Percentiles rank a stretch among this genome's conserved stretches.
These are phyloP conservation scores for Rhexocercosporidium sp. DNA, from an alignment of 2,329 filamentous ascomycete species.

Conservation along the genomic window DNA sequence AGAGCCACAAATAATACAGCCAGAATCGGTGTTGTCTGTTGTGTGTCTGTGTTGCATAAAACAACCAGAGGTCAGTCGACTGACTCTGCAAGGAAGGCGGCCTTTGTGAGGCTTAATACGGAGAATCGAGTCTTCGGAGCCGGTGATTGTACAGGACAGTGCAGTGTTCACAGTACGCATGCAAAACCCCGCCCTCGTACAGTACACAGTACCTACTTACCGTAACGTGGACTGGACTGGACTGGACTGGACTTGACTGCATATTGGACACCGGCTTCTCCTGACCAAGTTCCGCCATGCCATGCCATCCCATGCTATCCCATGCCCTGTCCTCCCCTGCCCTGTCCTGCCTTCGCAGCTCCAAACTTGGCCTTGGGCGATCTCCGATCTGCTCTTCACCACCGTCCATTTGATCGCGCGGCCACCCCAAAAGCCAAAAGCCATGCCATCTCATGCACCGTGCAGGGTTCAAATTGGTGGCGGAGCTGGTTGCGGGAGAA, in stretches of 20 bases:
- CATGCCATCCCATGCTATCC: neutral
- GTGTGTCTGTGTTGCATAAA: neutral
- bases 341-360: too few relatives aligned
- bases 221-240: neutral
- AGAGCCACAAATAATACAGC: neutral
- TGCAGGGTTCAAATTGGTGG: constrained; percentile 13
- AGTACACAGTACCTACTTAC: too few relatives aligned
- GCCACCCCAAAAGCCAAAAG: neutral
- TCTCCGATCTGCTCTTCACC: neutral
- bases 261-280: constrained; percentile 7
- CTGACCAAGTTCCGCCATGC: neutral
- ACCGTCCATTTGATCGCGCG: neutral
- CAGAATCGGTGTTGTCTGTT: neutral
- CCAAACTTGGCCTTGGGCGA: neutral
- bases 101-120: constrained; percentile 4
- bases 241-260: neutral
- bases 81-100: neutral
- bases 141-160: neutral
- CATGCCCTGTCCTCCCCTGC: neutral
- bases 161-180: neutral
- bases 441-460: neutral
- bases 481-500: constrained; percentile 9
- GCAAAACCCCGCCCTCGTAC: neutral
- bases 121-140: neutral
- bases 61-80: neutral